Percentiles rank a stretch among this genome's conserved stretches.
Conservation (phyloP, 352 stramenopile species). For the Detonula confervacea region DNA sequence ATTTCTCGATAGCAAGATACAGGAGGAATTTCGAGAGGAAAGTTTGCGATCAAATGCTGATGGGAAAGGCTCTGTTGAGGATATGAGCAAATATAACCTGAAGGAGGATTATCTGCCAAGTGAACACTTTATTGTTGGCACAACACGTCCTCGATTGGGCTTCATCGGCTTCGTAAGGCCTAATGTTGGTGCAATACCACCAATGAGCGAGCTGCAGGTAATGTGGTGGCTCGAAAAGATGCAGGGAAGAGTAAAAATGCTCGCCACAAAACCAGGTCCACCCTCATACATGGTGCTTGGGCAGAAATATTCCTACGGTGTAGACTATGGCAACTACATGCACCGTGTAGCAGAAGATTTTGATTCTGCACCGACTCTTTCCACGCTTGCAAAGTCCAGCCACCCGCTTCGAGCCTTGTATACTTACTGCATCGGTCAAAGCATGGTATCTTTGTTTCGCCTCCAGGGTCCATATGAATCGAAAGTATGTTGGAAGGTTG, state of each 20-base stretch:
- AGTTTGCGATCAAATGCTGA: background rate
- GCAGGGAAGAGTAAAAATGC: constrained; percentile 12
- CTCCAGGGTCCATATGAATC: constrained; percentile 1
- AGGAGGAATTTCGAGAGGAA: background rate
- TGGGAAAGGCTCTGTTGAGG: background rate
- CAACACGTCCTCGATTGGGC: constrained; percentile 2
- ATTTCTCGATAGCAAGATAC: constrained; percentile 7
- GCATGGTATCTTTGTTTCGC: constrained; percentile 12
- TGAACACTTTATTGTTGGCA: constrained; percentile 10
- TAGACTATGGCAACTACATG: constrained; percentile 24
- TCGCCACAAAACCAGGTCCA: constrained; percentile 11
- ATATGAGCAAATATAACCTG: background rate
- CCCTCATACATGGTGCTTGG: constrained; percentile 22
- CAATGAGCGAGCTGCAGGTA: constrained; percentile 8
- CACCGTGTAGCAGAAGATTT: constrained; percentile 15
- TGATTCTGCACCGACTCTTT: constrained; percentile 7
- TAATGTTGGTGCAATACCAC: background rate
- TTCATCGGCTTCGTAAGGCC: constrained; percentile 2
- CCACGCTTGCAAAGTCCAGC: background rate
- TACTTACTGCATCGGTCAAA: constrained; percentile 24
- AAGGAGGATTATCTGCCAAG: constrained; percentile 11
- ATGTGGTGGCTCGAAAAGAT: constrained; percentile 22
- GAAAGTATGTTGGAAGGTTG: background rate
- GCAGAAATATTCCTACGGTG: constrained; percentile 16
- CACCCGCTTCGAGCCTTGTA: constrained; percentile 1